phyloP scores from a whole-genome alignment of 1,284 basidiomycete species.

The Sutorius eximius region DNA sequence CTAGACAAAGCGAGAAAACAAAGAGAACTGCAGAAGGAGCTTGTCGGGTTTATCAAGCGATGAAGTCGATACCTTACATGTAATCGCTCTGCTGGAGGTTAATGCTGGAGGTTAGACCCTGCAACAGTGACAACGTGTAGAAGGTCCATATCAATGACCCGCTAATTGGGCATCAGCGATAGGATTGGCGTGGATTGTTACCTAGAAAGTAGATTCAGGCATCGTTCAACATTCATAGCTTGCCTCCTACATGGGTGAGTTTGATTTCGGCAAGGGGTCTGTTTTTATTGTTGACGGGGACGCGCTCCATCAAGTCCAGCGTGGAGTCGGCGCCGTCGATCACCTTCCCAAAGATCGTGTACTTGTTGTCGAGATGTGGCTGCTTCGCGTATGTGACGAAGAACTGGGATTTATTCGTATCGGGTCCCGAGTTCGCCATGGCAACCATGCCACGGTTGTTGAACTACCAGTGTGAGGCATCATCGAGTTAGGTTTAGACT shows the following conservation, averaged over 20 bases:
- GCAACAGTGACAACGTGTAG: conserved; percentile 1
- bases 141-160: conserved; percentile 24
- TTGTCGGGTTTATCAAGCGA: conserved; percentile 86
- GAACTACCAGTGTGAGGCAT: conserved; percentile 52
- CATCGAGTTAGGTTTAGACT: not conserved
- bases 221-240: not conserved
- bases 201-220: conserved; percentile 42
- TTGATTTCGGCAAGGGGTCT: conserved; percentile 84
- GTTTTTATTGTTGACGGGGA: conserved; percentile 90
- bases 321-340: conserved; percentile 92
- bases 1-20: conserved; percentile 82
- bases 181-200: conserved; percentile 95
- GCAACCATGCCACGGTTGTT: conserved; percentile 92
- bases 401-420: conserved; percentile 94
- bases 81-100: conserved; percentile 8
- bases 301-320: conserved; percentile 86
- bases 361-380: conserved; percentile 89
- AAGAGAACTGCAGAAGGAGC: conserved; percentile 88
- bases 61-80: conserved; percentile 34
- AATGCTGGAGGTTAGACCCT: conserved; percentile 1
- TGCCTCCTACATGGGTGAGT: conserved; percentile 64
- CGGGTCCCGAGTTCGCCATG: conserved; percentile 94
- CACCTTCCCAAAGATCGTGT: conserved; percentile 93
- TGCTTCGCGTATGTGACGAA: conserved; percentile 94
- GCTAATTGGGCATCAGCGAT: conserved; percentile 71